Base-by-base conservation (phyloP, 352 stramenopile species). In the Pythium apleroticum region DNA sequence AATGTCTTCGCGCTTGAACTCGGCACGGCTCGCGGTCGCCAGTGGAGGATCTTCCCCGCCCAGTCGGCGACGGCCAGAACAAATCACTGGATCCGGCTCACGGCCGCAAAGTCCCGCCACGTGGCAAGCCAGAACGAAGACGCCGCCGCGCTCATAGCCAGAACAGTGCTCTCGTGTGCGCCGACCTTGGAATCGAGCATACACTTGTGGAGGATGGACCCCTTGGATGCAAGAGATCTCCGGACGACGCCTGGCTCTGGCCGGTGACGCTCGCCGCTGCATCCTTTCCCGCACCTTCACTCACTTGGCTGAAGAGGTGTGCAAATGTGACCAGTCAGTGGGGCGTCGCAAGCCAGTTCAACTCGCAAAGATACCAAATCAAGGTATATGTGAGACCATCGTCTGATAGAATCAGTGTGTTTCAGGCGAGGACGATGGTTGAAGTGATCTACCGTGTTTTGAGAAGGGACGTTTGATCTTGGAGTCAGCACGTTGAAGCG, bases 21-120 rank as follows among this genome's bases (percentile, higher is more conserved):
- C 25, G 1, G 30, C 17, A 1, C 54, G 15, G 25, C 4, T 4
- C 14, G 3, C n/a, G n/a, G n/a, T n/a, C n/a, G n/a, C n/a, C n/a
- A n/a, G n/a, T n/a, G n/a, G n/a, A n/a, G n/a, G 37, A 17, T 52
- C 43, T 15, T 33, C 25, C 5, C 50, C 50, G n/a, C 20, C 60
- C 10, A 66, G 35, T 20, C 60, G 52, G 33, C 60, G 60, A 20
- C 52, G 49, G 14, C 50, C 35, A 43, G 27, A 27, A 20, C 37
- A n/a, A 8, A 46, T 46, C 37, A 46, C 14, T 22, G 37, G 37
- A 46, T 46, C 17, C 17, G 15, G 37, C 37, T 46, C 37, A 2
- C 37, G 37, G 6, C 37, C 37, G 3, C 12, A 2, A 4, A 46
- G 37, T 15, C 15, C 37, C 37, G 4, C 2, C 37, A 22, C 37